Conservation (phyloP, 2,329 filamentous ascomycete genomes). For the Colletotrichum sp. region DNA sequence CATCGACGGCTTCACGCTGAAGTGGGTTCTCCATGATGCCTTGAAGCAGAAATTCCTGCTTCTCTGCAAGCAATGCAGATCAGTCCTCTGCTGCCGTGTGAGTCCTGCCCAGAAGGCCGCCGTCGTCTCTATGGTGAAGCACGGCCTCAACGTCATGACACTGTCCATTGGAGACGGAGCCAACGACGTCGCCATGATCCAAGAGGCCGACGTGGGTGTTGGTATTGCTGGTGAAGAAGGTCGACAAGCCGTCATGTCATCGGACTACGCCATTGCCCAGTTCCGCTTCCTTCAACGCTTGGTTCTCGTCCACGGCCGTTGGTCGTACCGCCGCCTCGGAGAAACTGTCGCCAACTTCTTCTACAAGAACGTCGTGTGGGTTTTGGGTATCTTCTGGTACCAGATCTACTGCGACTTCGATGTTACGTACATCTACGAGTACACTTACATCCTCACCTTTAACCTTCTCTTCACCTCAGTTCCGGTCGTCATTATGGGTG, state of each 20-base stretch:
- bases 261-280: constrained; percentile 93
- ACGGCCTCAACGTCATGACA: constrained; percentile 94
- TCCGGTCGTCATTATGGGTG: constrained; percentile 93
- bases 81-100: constrained; percentile 96
- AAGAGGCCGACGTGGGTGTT: constrained; percentile 95
- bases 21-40: constrained; percentile 81
- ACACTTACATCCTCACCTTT: constrained; percentile 96
- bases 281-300: constrained; percentile 88
- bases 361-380: constrained; percentile 99
- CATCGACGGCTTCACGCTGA: constrained; percentile 92
- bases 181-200: constrained; percentile 98
- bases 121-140: constrained; percentile 96
- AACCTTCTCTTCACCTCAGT: constrained; percentile 97
- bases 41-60: constrained; percentile 92
- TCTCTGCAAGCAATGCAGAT: constrained; percentile 95
- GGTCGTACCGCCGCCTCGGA: constrained; percentile 93
- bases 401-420: constrained; percentile 96
- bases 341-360: constrained; percentile 99
- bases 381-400: constrained; percentile 96
- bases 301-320: constrained; percentile 88
- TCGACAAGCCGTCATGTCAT: constrained; percentile 92
- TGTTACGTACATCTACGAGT: constrained; percentile 96
- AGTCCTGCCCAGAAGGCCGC: constrained; percentile 96
- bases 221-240: constrained; percentile 94
- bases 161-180: constrained; percentile 92